A percentile compares a stretch with the other conserved stretches of the same genome.
These are phyloP conservation scores for Saccharomycopsis sp. DNA, from an alignment of 805 yeast species.

Conservation along the genomic window DNA sequence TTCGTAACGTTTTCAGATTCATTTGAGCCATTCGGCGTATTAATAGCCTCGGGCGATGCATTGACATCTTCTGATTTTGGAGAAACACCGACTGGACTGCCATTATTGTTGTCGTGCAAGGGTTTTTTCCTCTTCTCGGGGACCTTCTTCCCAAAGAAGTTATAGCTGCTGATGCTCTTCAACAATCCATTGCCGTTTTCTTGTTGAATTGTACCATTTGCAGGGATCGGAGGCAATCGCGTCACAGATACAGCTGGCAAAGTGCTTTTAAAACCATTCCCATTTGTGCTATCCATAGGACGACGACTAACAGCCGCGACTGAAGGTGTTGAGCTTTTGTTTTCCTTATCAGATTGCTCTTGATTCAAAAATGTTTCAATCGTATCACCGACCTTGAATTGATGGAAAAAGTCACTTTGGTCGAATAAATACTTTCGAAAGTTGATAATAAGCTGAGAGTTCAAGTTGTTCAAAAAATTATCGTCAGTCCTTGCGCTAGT, in stretches of 20 bases:
- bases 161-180: slow-evolving; percentile 19
- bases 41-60: too few relatives aligned
- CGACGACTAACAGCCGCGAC: neutral
- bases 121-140: neutral
- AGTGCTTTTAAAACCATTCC: neutral
- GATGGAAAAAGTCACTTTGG: slow-evolving; percentile 19
- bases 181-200: slow-evolving; percentile 1
- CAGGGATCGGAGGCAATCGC: neutral
- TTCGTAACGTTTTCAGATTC: neutral
- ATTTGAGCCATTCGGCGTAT: too few relatives aligned
- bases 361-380: slow-evolving; percentile 7
- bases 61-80: neutral
- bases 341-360: neutral
- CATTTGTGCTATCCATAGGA: neutral
- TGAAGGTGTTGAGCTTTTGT: neutral
- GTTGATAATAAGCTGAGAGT: slow-evolving; percentile 12
- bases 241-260: slow-evolving; percentile 1
- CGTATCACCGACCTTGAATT: slow-evolving; percentile 13
- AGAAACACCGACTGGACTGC: neutral
- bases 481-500: neutral
- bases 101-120: slow-evolving; percentile 2
- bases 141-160: slow-evolving; percentile 10
- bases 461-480: neutral
- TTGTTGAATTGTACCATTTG: neutral
- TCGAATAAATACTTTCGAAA: slow-evolving; percentile 19